These are phyloP conservation scores for Sphaerosporella brunnea DNA, from an alignment of 495 filamentous ascomycete species.

Conservation along the genomic window DNA sequence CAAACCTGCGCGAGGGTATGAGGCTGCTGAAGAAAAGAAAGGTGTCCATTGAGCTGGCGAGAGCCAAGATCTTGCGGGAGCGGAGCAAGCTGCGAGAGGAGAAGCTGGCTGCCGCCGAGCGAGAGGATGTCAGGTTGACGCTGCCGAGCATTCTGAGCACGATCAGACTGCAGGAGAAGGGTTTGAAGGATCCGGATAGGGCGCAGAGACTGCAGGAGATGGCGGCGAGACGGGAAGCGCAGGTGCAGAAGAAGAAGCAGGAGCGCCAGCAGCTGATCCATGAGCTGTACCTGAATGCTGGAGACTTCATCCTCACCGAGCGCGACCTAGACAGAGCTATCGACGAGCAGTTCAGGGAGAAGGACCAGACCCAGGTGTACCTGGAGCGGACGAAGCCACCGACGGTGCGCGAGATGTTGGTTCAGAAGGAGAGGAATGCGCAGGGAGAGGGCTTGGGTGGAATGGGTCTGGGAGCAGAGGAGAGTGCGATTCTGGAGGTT, in stretches of 20 bases:
- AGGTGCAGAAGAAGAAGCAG: constrained; percentile 28
- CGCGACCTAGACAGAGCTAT: constrained; percentile 43
- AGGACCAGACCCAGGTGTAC: constrained; percentile 37
- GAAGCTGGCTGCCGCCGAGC: constrained; percentile 34
- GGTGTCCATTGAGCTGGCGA: constrained; percentile 4
- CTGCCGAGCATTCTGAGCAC: constrained; percentile 32
- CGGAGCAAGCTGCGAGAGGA: constrained; percentile 30
- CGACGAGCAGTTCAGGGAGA: constrained; percentile 41
- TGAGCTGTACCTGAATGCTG: constrained; percentile 45
- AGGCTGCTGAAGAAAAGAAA: constrained; percentile 41
- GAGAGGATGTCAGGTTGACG: constrained; percentile 47
- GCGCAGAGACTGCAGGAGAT: constrained; percentile 28
- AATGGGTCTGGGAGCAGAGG: not conserved
- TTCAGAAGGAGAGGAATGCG: constrained; percentile 13
- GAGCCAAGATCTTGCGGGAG: constrained; percentile 7
- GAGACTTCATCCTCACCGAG: constrained; percentile 47
- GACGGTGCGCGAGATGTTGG: constrained; percentile 34
- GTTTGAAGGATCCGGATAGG: constrained; percentile 34
- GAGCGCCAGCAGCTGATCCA: constrained; percentile 37
- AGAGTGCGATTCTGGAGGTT: constrained; percentile 1
- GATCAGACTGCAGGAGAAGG: constrained; percentile 10
- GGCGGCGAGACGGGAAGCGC: constrained; percentile 22
- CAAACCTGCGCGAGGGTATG: constrained; percentile 48
- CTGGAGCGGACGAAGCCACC: constrained; percentile 31
- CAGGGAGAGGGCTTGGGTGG: not conserved